phyloP scores from a whole-genome alignment of 495 filamentous ascomycete genomes.

The Aspergillus ostianus region DNA sequence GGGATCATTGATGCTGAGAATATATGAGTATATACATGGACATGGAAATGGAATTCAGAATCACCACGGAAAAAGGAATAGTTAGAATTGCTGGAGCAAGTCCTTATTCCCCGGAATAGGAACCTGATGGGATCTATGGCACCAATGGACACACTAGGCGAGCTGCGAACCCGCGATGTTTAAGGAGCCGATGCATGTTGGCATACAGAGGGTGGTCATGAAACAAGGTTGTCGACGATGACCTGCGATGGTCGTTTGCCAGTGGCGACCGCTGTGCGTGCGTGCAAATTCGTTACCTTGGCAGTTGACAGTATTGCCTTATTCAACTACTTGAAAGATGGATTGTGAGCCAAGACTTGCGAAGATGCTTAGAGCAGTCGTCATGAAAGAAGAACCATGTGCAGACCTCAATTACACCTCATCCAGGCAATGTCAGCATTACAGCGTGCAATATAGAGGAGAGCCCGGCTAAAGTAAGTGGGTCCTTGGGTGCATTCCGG shows the following conservation, averaged over 20 bases:
- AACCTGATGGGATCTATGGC: conserved; percentile 4
- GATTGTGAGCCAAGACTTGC: no score
- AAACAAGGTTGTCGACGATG: conserved; percentile 3
- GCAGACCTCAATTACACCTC: no score
- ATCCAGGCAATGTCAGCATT: no score
- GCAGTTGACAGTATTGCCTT: conserved; percentile 1
- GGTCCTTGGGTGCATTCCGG: neutral
- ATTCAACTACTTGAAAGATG: conserved; percentile 3
- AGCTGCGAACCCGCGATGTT: conserved; percentile 1
- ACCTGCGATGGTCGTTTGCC: conserved; percentile 5
- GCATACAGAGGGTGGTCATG: conserved; percentile 6
- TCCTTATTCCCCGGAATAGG: conserved; percentile 3
- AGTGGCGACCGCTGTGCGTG: neutral
- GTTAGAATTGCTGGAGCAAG: conserved; percentile 5
- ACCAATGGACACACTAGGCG: conserved; percentile 2
- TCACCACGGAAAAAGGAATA: no score
- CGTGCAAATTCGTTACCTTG: conserved; percentile 5
- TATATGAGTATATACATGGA: neutral
- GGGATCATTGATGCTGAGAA: neutral
- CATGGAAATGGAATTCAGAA: neutral
- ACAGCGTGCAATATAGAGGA: no score
- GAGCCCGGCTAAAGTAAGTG: conserved; percentile 2
- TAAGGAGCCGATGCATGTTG: conserved; percentile 6
- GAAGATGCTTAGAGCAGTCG: no score
- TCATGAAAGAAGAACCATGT: no score